Base-by-base conservation (phyloP, 495 filamentous ascomycete species). In the Xanthoparmelia taractica region DNA sequence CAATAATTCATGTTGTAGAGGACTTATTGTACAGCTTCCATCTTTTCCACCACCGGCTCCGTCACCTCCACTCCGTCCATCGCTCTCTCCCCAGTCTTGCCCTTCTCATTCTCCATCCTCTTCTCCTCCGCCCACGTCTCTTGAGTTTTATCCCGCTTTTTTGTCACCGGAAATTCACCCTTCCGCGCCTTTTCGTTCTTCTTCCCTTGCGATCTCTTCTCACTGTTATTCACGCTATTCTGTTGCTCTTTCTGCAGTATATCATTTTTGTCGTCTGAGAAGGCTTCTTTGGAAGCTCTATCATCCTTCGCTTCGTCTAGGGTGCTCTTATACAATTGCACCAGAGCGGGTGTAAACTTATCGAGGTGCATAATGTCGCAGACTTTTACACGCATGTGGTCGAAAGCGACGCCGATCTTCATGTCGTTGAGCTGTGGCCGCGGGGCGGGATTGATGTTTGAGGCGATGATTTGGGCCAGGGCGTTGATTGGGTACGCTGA, bases 301-400 rank as follows among this genome's bases (percentile, higher is more conserved):
- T 48, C 50, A 4, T 10, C n/a, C 29, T 61, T 29, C 33, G 34
- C 60, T 18, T 66, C 63, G 17, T 41, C 43, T 29, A 70, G 74
- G 25, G 62, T 67, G 20, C 75, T 70, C 50, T 83, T 77, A 63
- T 88, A 84, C 17, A 96, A 75, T 72, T 84, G 84, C 71, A 84
- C 80, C 65, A 96, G 59, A 6, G 89, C 88, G 0, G 87, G 87
- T 45, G 86, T 74, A 68, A 89, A 95, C 23, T 80, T 80, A 69
- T 88, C 84, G n/a, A 94, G 80, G 65, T 87, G 77, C 61, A 81
- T 81, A 63, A 97, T 88, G 67, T 97, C 91, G 10, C 88, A 81
- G 15, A 97, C 79, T 73, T 85, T 86, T 45, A 96, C 80, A 15
- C 85, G 77, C 89, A 97, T 96, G 66, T 89, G 85, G 71, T 98